A percentile compares a stretch with the other conserved stretches of the same genome.
Conservation (phyloP, 2,329 filamentous ascomycete species). For the Sordariomycetes sp. region DNA sequence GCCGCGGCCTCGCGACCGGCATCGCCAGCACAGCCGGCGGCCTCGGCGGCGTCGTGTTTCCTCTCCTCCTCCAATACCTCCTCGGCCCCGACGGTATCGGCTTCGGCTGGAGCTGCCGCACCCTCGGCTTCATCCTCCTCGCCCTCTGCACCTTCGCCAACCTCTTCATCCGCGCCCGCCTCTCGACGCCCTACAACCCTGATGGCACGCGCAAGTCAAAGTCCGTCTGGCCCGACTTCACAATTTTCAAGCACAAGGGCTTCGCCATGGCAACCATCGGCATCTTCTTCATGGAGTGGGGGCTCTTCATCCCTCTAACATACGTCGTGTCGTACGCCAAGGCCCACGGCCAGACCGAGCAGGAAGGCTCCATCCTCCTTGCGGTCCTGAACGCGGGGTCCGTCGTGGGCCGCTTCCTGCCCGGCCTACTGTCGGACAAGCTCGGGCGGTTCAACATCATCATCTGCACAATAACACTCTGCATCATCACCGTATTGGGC, state of each 20-base stretch:
- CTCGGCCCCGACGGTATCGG: slow-evolving; percentile 28
- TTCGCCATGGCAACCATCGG: slow-evolving; percentile 48
- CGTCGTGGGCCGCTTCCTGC: slow-evolving; percentile 62
- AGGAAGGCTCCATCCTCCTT: slow-evolving; percentile 61
- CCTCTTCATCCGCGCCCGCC: slow-evolving; percentile 35
- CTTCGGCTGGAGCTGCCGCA: slow-evolving; percentile 34
- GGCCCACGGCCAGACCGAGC: slow-evolving; percentile 40
- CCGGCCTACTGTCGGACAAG: slow-evolving; percentile 62
- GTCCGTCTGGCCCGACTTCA: slow-evolving; percentile 41
- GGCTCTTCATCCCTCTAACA: slow-evolving; percentile 59
- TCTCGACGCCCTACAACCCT: slow-evolving; percentile 28
- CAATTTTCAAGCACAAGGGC: slow-evolving; percentile 44
- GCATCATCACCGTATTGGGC: slow-evolving; percentile 42
- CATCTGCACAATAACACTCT: slow-evolving; percentile 48
- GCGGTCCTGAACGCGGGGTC: slow-evolving; percentile 71
- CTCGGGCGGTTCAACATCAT: slow-evolving; percentile 74
- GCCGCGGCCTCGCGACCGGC: slow-evolving; percentile 65
- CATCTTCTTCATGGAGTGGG: slow-evolving; percentile 60
- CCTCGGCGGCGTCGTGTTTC: slow-evolving; percentile 54
- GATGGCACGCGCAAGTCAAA: slow-evolving; percentile 10
- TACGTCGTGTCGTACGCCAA: slow-evolving; percentile 64
- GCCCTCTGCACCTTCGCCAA: slow-evolving; percentile 31
- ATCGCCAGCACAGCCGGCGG: slow-evolving; percentile 61
- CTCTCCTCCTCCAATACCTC: slow-evolving; percentile 29
- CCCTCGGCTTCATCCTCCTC: slow-evolving; percentile 35